Conservation (phyloP, 257 asterid genomes). For the Cynanchum wilfordii region DNA sequence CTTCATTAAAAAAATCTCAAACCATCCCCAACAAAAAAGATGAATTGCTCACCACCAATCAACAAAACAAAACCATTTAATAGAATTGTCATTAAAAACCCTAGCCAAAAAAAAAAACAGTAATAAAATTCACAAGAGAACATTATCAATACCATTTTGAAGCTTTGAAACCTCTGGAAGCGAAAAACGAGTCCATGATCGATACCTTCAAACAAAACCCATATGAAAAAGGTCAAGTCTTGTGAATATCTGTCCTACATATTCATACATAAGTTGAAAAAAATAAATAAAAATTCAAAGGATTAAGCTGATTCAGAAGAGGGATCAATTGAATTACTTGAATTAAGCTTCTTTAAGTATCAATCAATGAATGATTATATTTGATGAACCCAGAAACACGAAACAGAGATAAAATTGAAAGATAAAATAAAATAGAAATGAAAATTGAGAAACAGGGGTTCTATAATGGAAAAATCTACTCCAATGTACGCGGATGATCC, state of each 20-base stretch:
- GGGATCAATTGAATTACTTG: not conserved
- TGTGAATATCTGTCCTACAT: not conserved
- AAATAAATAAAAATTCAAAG: not conserved
- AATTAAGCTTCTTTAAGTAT: not conserved
- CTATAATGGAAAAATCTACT: slow-evolving; percentile 23
- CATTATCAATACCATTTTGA: slow-evolving; percentile 58
- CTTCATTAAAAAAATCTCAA: not conserved
- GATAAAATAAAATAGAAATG: not conserved
- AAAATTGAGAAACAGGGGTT: not conserved
- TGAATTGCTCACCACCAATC: not conserved
- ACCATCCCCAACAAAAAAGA: not conserved
- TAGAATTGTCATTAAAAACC: slow-evolving; percentile 14
- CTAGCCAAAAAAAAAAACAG: not conserved
- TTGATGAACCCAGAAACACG: not conserved
- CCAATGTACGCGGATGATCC: slow-evolving; percentile 33
- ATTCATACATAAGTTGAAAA: not conserved
- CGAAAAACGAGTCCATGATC: slow-evolving; percentile 72
- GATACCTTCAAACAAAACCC: slow-evolving; percentile 18
- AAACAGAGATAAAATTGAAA: not conserved
- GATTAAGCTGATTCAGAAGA: not conserved
- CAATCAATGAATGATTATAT: not conserved
- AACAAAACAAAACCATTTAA: slow-evolving; percentile 11
- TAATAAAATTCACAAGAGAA: slow-evolving; percentile 2
- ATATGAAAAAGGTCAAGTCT: not conserved
- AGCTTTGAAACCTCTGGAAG: slow-evolving; percentile 75